These are phyloP conservation scores for Candida pseudocylindracea DNA, from an alignment of 1,139 yeast genomes.

Conservation along the genomic window DNA sequence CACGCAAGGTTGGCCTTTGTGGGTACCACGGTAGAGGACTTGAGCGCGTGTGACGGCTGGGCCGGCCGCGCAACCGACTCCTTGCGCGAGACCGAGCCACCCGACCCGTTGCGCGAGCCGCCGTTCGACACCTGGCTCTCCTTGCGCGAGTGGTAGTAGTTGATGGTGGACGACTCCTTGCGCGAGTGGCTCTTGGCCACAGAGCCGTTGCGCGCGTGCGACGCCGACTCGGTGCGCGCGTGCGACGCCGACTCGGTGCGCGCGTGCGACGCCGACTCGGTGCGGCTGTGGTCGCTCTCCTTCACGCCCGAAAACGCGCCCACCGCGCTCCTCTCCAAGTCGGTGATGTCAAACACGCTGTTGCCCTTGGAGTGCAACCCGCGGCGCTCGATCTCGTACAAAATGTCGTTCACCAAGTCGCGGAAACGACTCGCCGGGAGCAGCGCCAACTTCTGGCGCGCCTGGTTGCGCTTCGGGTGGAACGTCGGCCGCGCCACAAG, in stretches of 20 bases:
- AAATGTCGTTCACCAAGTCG: constrained; percentile 78
- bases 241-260: no score
- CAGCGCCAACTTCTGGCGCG: constrained; percentile 76
- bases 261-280: no score
- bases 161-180: no score
- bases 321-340: no score
- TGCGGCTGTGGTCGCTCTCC: no score
- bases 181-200: no score
- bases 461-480: constrained; percentile 91
- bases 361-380: constrained; percentile 14
- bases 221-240: no score
- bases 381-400: constrained; percentile 72
- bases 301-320: no score
- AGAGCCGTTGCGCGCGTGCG: no score
- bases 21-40: constrained; percentile 49
- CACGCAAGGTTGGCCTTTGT: constrained; percentile 59
- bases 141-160: background rate
- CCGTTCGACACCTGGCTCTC: background rate
- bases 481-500: constrained; percentile 49
- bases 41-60: constrained; percentile 7
- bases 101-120: no score
- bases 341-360: no score
- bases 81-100: background rate
- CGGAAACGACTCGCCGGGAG: constrained; percentile 67
- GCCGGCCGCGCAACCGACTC: background rate